Conservation (phyloP, 768 basidiomycete genomes). For the Galerina sulciceps region DNA sequence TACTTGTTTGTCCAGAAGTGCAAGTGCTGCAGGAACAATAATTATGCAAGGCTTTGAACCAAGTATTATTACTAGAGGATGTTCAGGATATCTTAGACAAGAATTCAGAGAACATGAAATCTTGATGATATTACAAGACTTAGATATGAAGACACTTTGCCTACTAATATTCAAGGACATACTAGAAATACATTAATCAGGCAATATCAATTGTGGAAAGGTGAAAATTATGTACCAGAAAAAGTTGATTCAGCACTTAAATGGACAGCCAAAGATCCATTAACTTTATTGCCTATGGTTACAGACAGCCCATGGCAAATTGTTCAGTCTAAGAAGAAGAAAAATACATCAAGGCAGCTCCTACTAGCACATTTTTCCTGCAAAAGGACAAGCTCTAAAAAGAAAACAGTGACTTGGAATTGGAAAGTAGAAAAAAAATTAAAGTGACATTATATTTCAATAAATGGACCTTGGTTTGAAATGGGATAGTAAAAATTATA, state of each 20-base stretch:
- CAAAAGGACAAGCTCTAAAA: background rate
- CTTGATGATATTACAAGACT: conserved; percentile 30
- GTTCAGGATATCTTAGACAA: conserved; percentile 20
- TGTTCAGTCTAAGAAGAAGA: no score
- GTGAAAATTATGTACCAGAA: background rate
- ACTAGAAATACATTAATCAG: conserved; percentile 20
- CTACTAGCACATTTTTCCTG: no score
- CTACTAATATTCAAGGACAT: conserved; percentile 7
- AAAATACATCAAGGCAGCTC: no score
- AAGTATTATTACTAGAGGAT: conserved; percentile 16
- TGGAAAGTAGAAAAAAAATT: no score
- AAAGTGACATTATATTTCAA: background rate
- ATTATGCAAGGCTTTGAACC: conserved; percentile 29
- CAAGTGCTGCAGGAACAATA: conserved; percentile 26
- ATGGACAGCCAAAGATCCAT: no score
- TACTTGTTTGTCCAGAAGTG: conserved; percentile 29
- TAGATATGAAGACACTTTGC: conserved; percentile 12
- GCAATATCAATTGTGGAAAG: background rate
- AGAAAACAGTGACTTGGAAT: no score
- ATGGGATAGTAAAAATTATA: conserved; percentile 25
- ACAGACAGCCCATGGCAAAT: no score
- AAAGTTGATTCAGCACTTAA: background rate
- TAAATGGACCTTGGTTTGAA: background rate
- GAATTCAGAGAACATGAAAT: conserved; percentile 11
- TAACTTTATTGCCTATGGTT: no score